Conservation (phyloP, 352 stramenopile genomes). For the Pythium dissimile region DNA sequence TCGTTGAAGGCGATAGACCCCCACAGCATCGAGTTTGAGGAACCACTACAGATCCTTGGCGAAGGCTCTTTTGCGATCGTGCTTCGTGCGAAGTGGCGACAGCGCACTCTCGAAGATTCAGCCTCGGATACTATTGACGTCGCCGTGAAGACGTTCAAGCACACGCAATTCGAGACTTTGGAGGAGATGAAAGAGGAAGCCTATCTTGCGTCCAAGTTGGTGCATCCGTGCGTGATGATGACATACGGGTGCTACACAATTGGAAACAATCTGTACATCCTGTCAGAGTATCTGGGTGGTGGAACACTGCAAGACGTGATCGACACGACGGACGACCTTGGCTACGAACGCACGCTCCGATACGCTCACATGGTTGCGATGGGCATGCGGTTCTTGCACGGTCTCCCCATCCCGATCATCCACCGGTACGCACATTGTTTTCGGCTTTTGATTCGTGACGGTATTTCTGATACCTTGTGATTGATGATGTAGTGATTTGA, state of each 20-base stretch:
- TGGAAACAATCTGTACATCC: constrained; percentile 76
- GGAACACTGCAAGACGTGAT: constrained; percentile 80
- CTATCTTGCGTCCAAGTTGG: constrained; percentile 71
- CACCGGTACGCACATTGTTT: constrained; percentile 37
- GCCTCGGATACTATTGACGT: constrained; percentile 55
- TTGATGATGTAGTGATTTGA: constrained; percentile 44
- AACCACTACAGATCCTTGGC: constrained; percentile 72
- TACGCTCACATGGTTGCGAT: constrained; percentile 82
- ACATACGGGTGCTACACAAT: constrained; percentile 82
- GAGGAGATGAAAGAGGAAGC: constrained; percentile 82
- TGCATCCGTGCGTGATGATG: constrained; percentile 81
- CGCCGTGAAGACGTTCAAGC: constrained; percentile 80
- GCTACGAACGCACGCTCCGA: constrained; percentile 60
- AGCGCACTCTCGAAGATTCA: constrained; percentile 43
- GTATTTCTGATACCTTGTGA: background rate
- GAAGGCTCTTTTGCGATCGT: constrained; percentile 81
- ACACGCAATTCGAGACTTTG: constrained; percentile 69
- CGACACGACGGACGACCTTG: constrained; percentile 39
- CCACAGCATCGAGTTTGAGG: constrained; percentile 73
- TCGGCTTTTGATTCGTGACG: background rate
- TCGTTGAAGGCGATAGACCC: constrained; percentile 78
- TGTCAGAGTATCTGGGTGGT: constrained; percentile 77
- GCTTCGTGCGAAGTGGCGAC: constrained; percentile 66
- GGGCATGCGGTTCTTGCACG: constrained; percentile 78
- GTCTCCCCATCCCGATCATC: constrained; percentile 68